Conservation (phyloP, 148 eudicot genomes). For the Fallopia convolvulus region DNA sequence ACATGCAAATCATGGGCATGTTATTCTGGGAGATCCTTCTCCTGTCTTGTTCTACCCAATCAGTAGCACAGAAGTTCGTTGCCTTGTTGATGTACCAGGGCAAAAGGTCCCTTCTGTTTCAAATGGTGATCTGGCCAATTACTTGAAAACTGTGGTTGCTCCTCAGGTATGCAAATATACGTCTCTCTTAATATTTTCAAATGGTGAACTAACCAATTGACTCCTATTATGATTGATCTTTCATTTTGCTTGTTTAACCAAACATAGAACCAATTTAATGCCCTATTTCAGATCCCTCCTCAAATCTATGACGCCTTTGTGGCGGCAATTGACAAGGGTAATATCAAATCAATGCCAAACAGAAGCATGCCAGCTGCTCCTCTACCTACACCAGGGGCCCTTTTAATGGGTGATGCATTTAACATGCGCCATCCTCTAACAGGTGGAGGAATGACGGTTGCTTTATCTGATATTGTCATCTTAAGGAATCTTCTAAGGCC, state of each 20-base stretch:
- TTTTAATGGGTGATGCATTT: conserved; percentile 91
- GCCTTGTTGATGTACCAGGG: conserved; percentile 88
- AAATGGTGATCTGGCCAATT: conserved; percentile 67
- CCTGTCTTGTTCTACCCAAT: conserved; percentile 67
- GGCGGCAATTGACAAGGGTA: conserved; percentile 58
- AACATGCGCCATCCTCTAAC: conserved; percentile 94
- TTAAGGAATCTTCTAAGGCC: conserved; percentile 73
- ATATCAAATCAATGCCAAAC: conserved; percentile 67
- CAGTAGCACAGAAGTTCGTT: conserved; percentile 78
- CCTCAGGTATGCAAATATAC: conserved; percentile 36
- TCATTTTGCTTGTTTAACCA: not conserved
- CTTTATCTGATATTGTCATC: conserved; percentile 73
- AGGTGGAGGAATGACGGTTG: conserved; percentile 95
- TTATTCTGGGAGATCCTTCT: conserved; percentile 68
- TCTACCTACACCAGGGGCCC: conserved; percentile 76
- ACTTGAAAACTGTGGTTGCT: conserved; percentile 70
- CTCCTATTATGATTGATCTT: not conserved
- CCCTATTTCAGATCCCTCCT: conserved; percentile 53
- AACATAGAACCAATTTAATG: not conserved
- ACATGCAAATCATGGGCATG: conserved; percentile 72
- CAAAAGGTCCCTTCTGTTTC: conserved; percentile 78
- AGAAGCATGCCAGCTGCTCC: conserved; percentile 88
- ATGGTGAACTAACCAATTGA: not conserved
- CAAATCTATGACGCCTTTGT: conserved; percentile 54
- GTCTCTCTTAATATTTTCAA: not conserved